Conservation (phyloP, 2,329 filamentous ascomycete species). For the Mycocentrospora acerina region DNA sequence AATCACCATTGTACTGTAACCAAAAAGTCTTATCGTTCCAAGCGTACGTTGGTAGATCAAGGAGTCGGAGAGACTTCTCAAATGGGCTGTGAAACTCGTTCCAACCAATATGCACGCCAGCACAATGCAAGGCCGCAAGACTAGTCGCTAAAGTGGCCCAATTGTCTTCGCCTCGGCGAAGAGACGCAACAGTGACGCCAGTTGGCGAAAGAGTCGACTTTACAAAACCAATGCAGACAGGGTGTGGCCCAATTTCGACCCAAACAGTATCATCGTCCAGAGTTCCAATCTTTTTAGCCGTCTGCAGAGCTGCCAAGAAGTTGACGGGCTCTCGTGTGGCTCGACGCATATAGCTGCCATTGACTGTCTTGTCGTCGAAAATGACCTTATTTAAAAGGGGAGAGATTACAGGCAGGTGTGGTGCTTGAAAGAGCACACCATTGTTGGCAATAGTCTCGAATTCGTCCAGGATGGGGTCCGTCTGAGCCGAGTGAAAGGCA, state of each 20-base stretch:
- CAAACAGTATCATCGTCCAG: slow-evolving; percentile 24
- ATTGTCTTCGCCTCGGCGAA: slow-evolving; percentile 5
- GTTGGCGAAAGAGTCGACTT: slow-evolving; percentile 6
- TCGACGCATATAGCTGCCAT: neutral
- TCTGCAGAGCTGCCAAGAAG: neutral
- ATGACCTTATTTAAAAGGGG: neutral
- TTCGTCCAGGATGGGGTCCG: slow-evolving; percentile 46
- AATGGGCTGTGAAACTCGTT: slow-evolving; percentile 60
- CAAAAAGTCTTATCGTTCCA: slow-evolving; percentile 42
- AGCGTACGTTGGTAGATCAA: slow-evolving; percentile 53
- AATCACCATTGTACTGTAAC: slow-evolving; percentile 39
- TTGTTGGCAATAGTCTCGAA: slow-evolving; percentile 35
- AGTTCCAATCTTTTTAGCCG: slow-evolving; percentile 43
- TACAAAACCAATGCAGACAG: slow-evolving; percentile 43
- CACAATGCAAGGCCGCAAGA: slow-evolving; percentile 54
- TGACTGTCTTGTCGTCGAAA: slow-evolving; percentile 32
- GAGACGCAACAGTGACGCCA: slow-evolving; percentile 3
- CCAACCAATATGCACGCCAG: slow-evolving; percentile 61
- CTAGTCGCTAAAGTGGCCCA: slow-evolving; percentile 43
- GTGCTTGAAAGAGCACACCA: slow-evolving; percentile 14
- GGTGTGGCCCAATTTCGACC: no score
- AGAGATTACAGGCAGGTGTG: slow-evolving; percentile 30
- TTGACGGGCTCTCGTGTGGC: no score
- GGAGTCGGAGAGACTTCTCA: slow-evolving; percentile 46
- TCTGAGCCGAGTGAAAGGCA: slow-evolving; percentile 17